phyloP scores from a whole-genome alignment of 148 eudicot genomes.

The Dianthus caryophyllus region DNA sequence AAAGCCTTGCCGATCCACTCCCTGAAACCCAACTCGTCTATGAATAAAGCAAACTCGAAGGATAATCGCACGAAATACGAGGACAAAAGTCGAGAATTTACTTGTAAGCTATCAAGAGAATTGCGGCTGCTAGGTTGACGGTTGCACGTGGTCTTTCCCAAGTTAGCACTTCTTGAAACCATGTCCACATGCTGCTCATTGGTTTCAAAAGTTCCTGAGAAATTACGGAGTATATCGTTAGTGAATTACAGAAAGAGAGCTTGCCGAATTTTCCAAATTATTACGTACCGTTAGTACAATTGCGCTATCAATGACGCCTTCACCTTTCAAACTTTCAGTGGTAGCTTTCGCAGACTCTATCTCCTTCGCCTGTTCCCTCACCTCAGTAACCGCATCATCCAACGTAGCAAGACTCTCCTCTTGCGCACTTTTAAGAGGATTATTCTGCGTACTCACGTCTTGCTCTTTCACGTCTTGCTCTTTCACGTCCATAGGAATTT shows the following conservation, averaged over 20 bases:
- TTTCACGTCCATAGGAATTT: constrained; percentile 12
- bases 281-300: constrained; percentile 57
- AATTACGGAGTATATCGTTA: too few species aligned
- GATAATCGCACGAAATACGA: not conserved
- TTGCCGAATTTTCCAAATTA: not conserved
- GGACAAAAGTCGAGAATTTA: constrained; percentile 25
- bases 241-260: not conserved
- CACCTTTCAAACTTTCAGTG: constrained; percentile 59
- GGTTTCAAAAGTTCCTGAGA: constrained; percentile 61
- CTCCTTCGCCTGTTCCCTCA: constrained; percentile 69
- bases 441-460: too few species aligned
- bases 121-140: constrained; percentile 24
- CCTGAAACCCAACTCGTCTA: constrained; percentile 27
- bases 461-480: constrained; percentile 17
- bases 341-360: constrained; percentile 66
- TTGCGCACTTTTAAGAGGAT: constrained; percentile 21
- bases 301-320: constrained; percentile 68
- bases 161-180: constrained; percentile 44
- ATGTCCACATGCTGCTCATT: constrained; percentile 25
- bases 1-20: constrained; percentile 83
- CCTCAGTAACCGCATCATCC: constrained; percentile 54
- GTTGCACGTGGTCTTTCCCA: constrained; percentile 63
- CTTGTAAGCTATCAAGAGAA: constrained; percentile 55
- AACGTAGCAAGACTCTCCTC: constrained; percentile 42
- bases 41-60: not conserved